Evolutionary conservation across 768 basidiomycete genomes (phyloP), one percentile per base, ranked within the genome.

Genomic region (Collybia sordida): DNA sequence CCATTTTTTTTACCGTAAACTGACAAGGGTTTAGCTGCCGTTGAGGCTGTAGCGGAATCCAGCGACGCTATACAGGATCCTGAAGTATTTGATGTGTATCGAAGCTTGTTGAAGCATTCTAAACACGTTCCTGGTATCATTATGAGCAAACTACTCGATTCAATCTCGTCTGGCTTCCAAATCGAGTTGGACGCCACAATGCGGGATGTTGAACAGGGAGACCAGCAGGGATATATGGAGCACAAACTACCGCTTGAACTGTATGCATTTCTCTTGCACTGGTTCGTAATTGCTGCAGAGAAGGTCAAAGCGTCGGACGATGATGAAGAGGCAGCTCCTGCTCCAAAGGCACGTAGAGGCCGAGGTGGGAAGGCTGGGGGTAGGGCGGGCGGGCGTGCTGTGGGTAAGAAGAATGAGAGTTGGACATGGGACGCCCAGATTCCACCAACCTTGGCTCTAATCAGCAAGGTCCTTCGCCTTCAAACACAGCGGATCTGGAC

Each of bases 241-340:
- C 93, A 93, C 66, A 90, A 86, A 64, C 55, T 63, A 3, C 82
- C 92, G 0, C 74, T 99, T 52, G 97, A 98, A 65, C 85, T 90
- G 76, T 98, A 92, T 65, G 89, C 88, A 6, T 98, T 98, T 64
- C 72, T 98, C 21, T 68, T 97, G n/a, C 78, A 86, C 52, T 98
- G 94, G 94, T 95, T 95, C 63, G 88, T 91, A 14, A 69, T 73
- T 9, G 85, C 85, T 0, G 88, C 85, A 1, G 93, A 96, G 67
- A 88, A 86, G 56, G 81, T 87, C 51, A 88, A 86, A 38, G 71
- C 71, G 5, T 62, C 74, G 11, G 79, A 72, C 17, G 72, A 70
- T 14, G 74, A 68, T 15, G 74, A 72, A 4, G 79, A 31, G 4
- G 68, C 63, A 7, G 52, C 49, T 5, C 73, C 78, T 1, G 71